Base-by-base conservation (phyloP, 352 stramenopile genomes). In the Phytopythium vexans region DNA sequence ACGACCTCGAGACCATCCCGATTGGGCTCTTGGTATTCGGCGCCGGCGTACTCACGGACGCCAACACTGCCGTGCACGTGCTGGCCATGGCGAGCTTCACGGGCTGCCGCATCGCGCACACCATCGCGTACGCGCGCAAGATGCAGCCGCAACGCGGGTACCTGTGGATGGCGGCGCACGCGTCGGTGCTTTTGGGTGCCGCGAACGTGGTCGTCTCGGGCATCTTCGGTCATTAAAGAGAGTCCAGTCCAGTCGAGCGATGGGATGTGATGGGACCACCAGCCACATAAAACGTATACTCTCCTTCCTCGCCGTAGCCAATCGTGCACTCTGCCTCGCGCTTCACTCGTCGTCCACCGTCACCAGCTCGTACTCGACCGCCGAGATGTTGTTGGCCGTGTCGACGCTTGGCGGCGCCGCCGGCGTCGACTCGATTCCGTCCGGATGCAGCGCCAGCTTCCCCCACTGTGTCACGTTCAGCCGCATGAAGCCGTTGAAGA, bases 401-500 rank as follows among this genome's bases (percentile, higher is more conserved):
- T 89, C 80, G 21, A 80, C 45, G 5, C 46, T 71, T 1, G 63
- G 41, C 27, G 85, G 85, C 4, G 66, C 62, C 16, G 64, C 56
- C 8, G 85, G 85, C 10, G 85, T 95, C 33, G 85, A 95, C 12
- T 56, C 74, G 39, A 95, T 55, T 21, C 68, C 79, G 46, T 95
- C 85, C 12, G 85, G 85, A 64, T 95, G 70, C 39, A 37, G 37
- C 6, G 77, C 67, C 27, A 95, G 60, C 54, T 95, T 95, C 21
- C 85, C 85, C 82, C 82, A 95, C 40, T 89, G 66, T n/a, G 77
- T 88, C 56, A 95, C 82, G 55, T 90, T 90, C 27, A 95, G 70
- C 16, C 85, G 61, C 80, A 93, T 84, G 55, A 91, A 95, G 5
- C 82, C 82, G 52, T 90, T 89, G 60, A 88, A 93, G 31, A 95